A percentile compares a stretch with the other conserved stretches of the same genome.
phyloP scores from a whole-genome alignment of 352 stramenopile species.

The Thraustochytrium sp. region DNA sequence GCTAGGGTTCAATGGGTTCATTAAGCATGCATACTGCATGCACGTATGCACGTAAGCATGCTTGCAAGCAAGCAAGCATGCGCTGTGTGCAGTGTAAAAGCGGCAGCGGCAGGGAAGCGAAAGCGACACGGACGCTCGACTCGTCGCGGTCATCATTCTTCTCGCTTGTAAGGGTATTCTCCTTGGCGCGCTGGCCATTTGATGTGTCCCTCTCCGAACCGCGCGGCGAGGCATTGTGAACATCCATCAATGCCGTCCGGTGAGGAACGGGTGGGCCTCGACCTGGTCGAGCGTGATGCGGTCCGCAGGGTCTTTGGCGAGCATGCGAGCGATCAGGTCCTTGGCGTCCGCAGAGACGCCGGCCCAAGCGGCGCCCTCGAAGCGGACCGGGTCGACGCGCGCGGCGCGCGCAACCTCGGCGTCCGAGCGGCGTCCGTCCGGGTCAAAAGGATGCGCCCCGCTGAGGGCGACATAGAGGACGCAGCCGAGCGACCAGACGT shows the following conservation, averaged over 20 bases:
- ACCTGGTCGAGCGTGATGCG: conserved; percentile 22
- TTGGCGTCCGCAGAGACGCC: background rate
- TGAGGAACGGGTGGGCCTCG: background rate
- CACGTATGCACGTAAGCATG: too few species aligned
- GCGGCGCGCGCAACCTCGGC: background rate
- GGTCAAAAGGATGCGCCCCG: conserved; percentile 70
- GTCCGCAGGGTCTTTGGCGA: background rate
- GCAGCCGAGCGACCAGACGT: conserved; percentile 83
- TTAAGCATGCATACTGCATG: too few species aligned
- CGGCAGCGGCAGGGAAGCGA: too few species aligned
- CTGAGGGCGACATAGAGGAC: conserved; percentile 82
- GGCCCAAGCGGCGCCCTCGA: background rate
- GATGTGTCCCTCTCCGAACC: too few species aligned
- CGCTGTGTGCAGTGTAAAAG: too few species aligned
- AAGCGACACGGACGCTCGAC: too few species aligned
- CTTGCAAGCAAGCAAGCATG: too few species aligned
- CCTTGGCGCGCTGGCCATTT: too few species aligned
- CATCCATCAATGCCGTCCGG: background rate
- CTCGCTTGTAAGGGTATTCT: too few species aligned
- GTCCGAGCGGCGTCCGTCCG: background rate
- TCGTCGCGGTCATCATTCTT: too few species aligned
- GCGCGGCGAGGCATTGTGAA: too few species aligned
- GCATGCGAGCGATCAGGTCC: background rate
- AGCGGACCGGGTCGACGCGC: background rate
- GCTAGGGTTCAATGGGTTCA: too few species aligned